Conservation (phyloP, 768 basidiomycete genomes). For the Bullera alba region DNA sequence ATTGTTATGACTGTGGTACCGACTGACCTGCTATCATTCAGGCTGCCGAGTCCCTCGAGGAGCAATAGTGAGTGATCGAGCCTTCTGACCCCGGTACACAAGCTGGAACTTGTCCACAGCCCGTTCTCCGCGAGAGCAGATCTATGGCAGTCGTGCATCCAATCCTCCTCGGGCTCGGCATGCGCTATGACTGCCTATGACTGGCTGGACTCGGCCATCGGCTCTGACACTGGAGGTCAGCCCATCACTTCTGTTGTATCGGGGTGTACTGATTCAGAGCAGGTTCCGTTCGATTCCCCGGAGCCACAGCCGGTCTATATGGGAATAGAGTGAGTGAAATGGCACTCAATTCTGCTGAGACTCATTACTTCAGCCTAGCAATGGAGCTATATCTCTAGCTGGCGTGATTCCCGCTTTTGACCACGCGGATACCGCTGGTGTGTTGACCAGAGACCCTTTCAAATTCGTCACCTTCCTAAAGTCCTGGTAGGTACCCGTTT, state of each 20-base stretch:
- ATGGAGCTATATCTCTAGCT: slow-evolving; percentile 17
- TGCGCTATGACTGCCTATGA: slow-evolving; percentile 37
- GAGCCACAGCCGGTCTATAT: slow-evolving; percentile 10
- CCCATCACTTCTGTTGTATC: background rate
- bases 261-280: background rate
- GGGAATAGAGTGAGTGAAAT: slow-evolving; percentile 8
- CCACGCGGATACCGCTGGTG: slow-evolving; percentile 26
- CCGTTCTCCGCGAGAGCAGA: slow-evolving; percentile 41
- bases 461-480: background rate
- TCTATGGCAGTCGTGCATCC: slow-evolving; percentile 25
- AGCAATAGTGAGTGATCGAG: background rate
- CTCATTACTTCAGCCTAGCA: slow-evolving; percentile 15
- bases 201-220: slow-evolving; percentile 39
- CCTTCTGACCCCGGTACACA: background rate
- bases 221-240: slow-evolving; percentile 31
- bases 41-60: background rate
- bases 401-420: slow-evolving; percentile 22
- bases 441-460: slow-evolving; percentile 18
- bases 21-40: too few relatives aligned
- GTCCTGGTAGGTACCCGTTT: slow-evolving; percentile 1
- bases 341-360: background rate
- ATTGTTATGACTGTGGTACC: too few relatives aligned
- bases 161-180: slow-evolving; percentile 30
- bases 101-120: slow-evolving; percentile 3
- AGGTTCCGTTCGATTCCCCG: slow-evolving; percentile 2